Conservation (phyloP, 139 green algal species). For the Coccomyxa sp. region DNA sequence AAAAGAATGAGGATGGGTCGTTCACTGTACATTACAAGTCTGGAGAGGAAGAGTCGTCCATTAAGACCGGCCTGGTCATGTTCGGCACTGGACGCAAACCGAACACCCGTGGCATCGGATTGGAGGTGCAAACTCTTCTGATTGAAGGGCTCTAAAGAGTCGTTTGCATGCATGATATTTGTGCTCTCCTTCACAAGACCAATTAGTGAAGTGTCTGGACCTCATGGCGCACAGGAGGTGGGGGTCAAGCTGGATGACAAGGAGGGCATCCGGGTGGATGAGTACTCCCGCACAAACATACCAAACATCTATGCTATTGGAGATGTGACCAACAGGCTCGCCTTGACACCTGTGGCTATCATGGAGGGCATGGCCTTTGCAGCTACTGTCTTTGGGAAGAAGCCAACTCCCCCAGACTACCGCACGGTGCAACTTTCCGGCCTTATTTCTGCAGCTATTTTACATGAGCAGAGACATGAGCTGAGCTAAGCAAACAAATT, state of each 20-base stretch:
- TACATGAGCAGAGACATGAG: too few relatives aligned
- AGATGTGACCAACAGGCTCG: slow-evolving; percentile 91
- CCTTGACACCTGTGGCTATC: slow-evolving; percentile 92
- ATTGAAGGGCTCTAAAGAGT: too few relatives aligned
- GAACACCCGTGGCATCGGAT: slow-evolving; percentile 62
- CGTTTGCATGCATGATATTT: too few relatives aligned
- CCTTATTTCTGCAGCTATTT: not conserved
- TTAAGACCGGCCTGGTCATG: slow-evolving; percentile 63
- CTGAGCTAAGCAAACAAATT: too few relatives aligned
- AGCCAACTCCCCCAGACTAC: slow-evolving; percentile 82
- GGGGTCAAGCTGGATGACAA: slow-evolving; percentile 62
- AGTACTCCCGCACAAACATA: slow-evolving; percentile 80
- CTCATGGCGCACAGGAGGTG: slow-evolving; percentile 22
- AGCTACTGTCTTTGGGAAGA: slow-evolving; percentile 75
- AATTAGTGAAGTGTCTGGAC: too few relatives aligned
- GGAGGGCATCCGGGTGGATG: slow-evolving; percentile 79
- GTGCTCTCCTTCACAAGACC: too few relatives aligned
- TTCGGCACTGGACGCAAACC: slow-evolving; percentile 82
- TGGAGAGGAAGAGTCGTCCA: not conserved
- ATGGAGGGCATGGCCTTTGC: slow-evolving; percentile 97
- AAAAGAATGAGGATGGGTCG: slow-evolving; percentile 24
- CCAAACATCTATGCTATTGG: slow-evolving; percentile 89
- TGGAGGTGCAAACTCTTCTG: slow-evolving; percentile 39
- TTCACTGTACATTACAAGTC: slow-evolving; percentile 27
- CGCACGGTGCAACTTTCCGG: slow-evolving; percentile 37